Conservation (phyloP, 495 filamentous ascomycete species). For the Cairneyella variabilis region DNA sequence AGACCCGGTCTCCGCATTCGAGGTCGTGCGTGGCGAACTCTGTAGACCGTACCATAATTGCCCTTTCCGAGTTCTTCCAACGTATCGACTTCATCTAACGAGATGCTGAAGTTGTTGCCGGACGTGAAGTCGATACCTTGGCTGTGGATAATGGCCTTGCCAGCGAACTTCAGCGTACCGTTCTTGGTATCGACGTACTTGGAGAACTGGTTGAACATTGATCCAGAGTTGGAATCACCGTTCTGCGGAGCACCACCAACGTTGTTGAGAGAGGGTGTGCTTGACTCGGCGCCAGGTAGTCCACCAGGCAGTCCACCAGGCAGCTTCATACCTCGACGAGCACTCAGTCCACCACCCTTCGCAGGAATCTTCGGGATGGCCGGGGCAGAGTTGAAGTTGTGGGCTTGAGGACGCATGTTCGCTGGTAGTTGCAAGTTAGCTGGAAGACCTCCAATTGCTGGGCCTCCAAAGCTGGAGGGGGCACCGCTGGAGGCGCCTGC, state of each 20-base stretch:
- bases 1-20: slow-evolving; percentile 73
- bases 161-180: slow-evolving; percentile 88
- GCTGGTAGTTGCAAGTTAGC: slow-evolving; percentile 38
- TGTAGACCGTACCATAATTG: slow-evolving; percentile 98
- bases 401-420: slow-evolving; percentile 36
- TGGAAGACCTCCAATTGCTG: slow-evolving; percentile 33
- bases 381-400: slow-evolving; percentile 46
- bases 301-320: slow-evolving; percentile 26
- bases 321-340: slow-evolving; percentile 25
- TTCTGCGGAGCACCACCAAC: slow-evolving; percentile 18
- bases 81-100: slow-evolving; percentile 91
- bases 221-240: slow-evolving; percentile 37
- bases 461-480: not conserved
- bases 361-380: slow-evolving; percentile 30
- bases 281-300: not conserved
- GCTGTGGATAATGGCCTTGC: slow-evolving; percentile 83
- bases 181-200: slow-evolving; percentile 89
- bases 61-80: slow-evolving; percentile 96
- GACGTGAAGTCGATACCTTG: slow-evolving; percentile 89
- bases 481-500: slow-evolving; percentile 1
- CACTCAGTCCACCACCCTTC: slow-evolving; percentile 24
- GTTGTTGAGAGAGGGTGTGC: slow-evolving; percentile 3
- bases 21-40: slow-evolving; percentile 82
- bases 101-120: slow-evolving; percentile 88
- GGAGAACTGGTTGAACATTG: slow-evolving; percentile 84